Conservation (phyloP, 2,329 filamentous ascomycete species). For the Epichloe gansuensis region DNA sequence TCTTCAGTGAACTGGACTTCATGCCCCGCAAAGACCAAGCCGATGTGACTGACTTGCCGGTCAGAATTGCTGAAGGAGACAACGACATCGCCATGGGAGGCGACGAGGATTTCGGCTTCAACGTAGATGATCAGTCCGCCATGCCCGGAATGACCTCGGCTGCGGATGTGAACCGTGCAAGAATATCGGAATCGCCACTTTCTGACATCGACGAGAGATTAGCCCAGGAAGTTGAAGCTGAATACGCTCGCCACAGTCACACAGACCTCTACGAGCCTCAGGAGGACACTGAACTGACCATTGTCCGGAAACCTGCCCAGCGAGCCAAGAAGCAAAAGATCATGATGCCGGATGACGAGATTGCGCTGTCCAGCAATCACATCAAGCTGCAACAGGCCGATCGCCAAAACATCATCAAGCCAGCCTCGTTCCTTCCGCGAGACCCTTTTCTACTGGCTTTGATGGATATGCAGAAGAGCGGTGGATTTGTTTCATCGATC, state of each 20-base stretch:
- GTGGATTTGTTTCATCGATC: conserved; percentile 78
- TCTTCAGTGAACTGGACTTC: conserved; percentile 52
- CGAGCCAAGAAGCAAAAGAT: conserved; percentile 67
- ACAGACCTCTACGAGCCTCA: conserved; percentile 50
- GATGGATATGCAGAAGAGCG: conserved; percentile 83
- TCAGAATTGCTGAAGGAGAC: conserved; percentile 52
- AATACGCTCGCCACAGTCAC: conserved; percentile 40
- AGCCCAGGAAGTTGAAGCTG: conserved; percentile 46
- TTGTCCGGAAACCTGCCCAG: conserved; percentile 57
- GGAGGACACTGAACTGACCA: conserved; percentile 43
- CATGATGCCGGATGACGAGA: conserved; percentile 69
- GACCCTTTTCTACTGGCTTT: conserved; percentile 79
- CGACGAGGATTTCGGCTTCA: conserved; percentile 52
- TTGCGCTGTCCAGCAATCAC: conserved; percentile 60
- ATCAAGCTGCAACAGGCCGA: conserved; percentile 82
- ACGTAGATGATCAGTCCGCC: conserved; percentile 47
- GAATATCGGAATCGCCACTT: conserved; percentile 58
- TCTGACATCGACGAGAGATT: conserved; percentile 57
- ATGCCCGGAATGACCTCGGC: conserved; percentile 35
- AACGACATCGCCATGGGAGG: conserved; percentile 50
- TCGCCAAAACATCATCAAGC: conserved; percentile 74
- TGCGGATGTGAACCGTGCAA: conserved; percentile 39
- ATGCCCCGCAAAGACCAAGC: conserved; percentile 41
- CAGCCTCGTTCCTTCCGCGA: conserved; percentile 70
- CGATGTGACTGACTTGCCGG: conserved; percentile 43